Base-by-base conservation (phyloP, 2,329 filamentous ascomycete species). In the Alternaria burnsii region DNA sequence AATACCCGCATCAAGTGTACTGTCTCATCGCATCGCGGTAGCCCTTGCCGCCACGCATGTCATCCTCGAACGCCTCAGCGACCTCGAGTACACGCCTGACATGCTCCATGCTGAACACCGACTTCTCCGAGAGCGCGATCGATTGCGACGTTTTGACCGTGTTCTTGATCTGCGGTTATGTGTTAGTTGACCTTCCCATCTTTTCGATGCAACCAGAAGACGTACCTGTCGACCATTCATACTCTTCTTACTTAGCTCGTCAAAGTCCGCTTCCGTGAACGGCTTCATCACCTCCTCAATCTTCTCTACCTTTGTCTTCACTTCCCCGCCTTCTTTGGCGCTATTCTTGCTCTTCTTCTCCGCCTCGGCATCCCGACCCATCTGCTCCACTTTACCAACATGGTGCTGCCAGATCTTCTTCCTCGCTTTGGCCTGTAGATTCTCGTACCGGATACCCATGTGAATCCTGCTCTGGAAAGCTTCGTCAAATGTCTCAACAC, bases 401-500 rank as follows among this genome's bases (percentile, higher is more conserved):
- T 97, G 96, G 80, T 93, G 89, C 78, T 89, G 89, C 88, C 94
- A 97, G 46, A 97, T 91, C 61, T 87, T 85, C 69, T 88, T 89
- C 79, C 91, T 91, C 11, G 93, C 92, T 71, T 90, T 89, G 5
- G 81, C 77, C 40, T 88, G 88, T 9, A 97, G 84, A 50, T 90
- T 88, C 40, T 91, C 91, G 78, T 97, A 97, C 28, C 91, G 86
- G 9, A 97, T 82, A 0, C 92, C 91, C 69, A 97, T 89, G 76
- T 97, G 92, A 63, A 97, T 96, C 24, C 93, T 88, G 18, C 46
- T 48, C 74, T 95, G 91, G 83, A 97, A 97, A 0, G 93, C 93
- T 63, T 95, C 92, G 70, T 97, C 93, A 71, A 97, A 96, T 0
- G 91, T 94, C 81, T 91, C 87, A 1, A 96, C 92, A 1, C 93